Evolutionary conservation across 1,284 basidiomycete genomes (phyloP), one percentile per base, ranked within the genome.

Genomic region (Cystobasidium sp.): DNA sequence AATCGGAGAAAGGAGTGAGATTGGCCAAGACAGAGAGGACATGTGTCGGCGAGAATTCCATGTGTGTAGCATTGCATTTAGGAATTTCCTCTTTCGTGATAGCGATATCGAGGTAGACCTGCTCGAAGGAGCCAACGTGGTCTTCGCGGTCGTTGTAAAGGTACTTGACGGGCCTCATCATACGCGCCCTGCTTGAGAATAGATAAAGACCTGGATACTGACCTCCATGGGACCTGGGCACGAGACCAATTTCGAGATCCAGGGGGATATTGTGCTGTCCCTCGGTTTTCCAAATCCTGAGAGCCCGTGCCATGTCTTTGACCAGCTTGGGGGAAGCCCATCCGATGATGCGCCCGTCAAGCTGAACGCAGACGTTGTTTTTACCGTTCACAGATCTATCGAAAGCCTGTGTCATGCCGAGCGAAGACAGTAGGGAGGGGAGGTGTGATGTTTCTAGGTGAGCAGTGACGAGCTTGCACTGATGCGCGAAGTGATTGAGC

Each of bases 31-130:
- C 86, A 1, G 94, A 97, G 74, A 99, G 85, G 83, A 99, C 95
- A 82, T 94, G 95, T 5, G 97, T 98, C 3, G 97, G 93, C 59
- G 92, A 87, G 79, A 94, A 90, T 84, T 99, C 97, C 68, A 97
- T 90, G 82, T 99, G 97, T 12, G 91, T 90, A 7, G 93, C 91
- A 5, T 93, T 86, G 18, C 87, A 89, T 61, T 86, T 83, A 78
- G 97, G 92, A 66, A 98, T 90, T 82, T 98, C 97, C 78, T 91
- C 90, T 5, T 89, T 90, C 69, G 89, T 92, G 81, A 94, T 91
- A 0, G 97, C 96, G 80, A 99, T 92, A 82, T 99, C 93, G 91
- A 99, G 95, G 83, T 99, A 99, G 10, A 99, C 97, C 84, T 99
- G 97, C 84, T 99, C 97, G 79, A 99, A 99, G 1, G 96, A 88